Evolutionary conservation across 495 filamentous ascomycete species (phyloP).

Genomic region (Podospora anserina): DNA sequence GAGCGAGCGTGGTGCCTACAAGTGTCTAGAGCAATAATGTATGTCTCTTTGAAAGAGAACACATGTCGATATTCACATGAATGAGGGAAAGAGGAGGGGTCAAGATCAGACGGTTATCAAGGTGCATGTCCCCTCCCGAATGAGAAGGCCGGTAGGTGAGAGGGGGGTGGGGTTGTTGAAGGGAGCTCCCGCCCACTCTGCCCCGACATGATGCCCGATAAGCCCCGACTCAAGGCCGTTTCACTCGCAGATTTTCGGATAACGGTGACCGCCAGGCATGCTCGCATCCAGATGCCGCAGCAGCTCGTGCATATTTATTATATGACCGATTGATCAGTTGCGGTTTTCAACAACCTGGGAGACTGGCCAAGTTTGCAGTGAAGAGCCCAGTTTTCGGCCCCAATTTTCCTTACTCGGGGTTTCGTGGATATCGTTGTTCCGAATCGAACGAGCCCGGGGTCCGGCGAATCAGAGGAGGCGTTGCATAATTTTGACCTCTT

Average conservation of each 20-base stretch:
- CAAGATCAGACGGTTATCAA: not conserved
- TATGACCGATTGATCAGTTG: not conserved
- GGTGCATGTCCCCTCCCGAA: not conserved
- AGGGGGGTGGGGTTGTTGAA: not conserved
- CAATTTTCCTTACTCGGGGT: conserved; percentile 6
- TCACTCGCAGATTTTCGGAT: not conserved
- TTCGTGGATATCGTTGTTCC: conserved; percentile 18
- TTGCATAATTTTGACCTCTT: conserved; percentile 11
- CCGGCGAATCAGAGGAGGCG: conserved; percentile 21
- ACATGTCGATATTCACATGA: not conserved
- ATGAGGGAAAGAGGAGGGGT: not conserved
- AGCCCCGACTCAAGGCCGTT: not conserved
- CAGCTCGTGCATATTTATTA: not conserved
- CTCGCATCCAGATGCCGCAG: not conserved
- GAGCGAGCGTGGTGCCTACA: not conserved
- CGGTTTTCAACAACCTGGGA: not conserved
- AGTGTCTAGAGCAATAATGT: not conserved
- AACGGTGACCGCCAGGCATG: not conserved
- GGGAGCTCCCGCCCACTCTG: not conserved
- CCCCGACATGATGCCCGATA: not conserved
- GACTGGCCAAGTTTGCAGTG: not conserved
- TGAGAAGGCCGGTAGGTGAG: conserved; percentile 5
- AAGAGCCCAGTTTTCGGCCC: conserved; percentile 1
- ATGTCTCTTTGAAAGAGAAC: not conserved
- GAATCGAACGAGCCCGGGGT: conserved; percentile 17